A percentile compares a stretch with the other conserved stretches of the same genome.
Evolutionary conservation across 1,284 basidiomycete species (phyloP).

Genomic region (Papiliotrema flavescens): DNA sequence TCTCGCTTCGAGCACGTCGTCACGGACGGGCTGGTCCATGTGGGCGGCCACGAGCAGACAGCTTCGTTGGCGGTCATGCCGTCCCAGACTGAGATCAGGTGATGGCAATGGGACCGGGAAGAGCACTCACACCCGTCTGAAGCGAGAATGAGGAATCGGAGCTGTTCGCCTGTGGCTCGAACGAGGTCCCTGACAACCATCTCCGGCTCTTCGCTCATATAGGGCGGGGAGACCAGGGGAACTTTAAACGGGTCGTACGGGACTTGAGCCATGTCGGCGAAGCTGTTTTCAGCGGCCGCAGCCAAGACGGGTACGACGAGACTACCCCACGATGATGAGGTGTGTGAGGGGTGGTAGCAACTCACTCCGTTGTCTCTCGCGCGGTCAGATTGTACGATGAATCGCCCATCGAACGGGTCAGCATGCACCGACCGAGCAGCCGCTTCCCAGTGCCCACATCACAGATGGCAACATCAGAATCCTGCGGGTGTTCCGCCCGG

Average conservation of each 20-base stretch:
- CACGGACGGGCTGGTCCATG: constrained; percentile 54
- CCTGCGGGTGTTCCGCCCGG: no score
- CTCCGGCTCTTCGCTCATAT: constrained; percentile 81
- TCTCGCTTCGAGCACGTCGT: not conserved
- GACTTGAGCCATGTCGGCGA: no score
- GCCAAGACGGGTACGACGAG: no score
- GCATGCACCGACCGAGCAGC: no score
- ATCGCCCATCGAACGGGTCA: no score
- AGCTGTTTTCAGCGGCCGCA: no score
- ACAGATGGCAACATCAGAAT: no score
- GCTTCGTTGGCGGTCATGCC: constrained; percentile 84
- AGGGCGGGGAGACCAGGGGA: not conserved
- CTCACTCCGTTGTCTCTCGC: no score
- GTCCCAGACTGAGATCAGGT: constrained; percentile 64
- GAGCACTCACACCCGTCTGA: constrained; percentile 65
- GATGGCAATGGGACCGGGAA: not conserved
- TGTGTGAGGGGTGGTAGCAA: no score
- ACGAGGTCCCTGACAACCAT: constrained; percentile 64
- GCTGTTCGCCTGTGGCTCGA: constrained; percentile 34
- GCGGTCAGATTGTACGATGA: no score
- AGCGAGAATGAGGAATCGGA: constrained; percentile 74
- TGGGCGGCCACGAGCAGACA: constrained; percentile 78
- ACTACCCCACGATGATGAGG: no score
- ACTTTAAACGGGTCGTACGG: not conserved
- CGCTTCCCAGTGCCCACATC: no score